Base-by-base conservation (phyloP, 2,329 filamentous ascomycete genomes). In the Ophiosphaerella narmari region DNA sequence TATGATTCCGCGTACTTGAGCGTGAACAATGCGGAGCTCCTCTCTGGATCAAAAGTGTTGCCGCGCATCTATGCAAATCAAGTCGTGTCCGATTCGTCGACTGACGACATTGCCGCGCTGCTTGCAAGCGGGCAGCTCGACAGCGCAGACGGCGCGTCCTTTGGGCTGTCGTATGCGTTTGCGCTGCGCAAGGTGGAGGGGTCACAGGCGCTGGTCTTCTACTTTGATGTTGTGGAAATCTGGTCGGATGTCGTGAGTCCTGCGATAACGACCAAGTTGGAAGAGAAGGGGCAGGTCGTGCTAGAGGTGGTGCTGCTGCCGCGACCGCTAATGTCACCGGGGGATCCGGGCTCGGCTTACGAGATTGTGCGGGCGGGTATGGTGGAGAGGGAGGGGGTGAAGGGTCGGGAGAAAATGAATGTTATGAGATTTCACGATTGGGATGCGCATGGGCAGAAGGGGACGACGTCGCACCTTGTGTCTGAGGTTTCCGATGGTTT, bases 151-250 rank as follows among this genome's bases (percentile, higher is more conserved):
- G 59, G 59, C 39, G 62, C 52, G 13, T 57, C 50, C 40, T 64
- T 71, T 21, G 68, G 65, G 26, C 55, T 70, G 8, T 70, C 66
- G 1, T 72, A 72, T 43, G 50, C 54, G 13, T 61, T 62, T 38
- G 65, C 67, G 0, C 38, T 69, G 1, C 63, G 54, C 32, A 50
- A 32, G 13, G 21, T 70, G 32, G 45, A 52, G 13, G 42, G 53
- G 13, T 54, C 55, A 3, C 37, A 50, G 29, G 65, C 66, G 3
- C 41, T 67, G 0, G 18, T 72, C 1, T 63, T 70, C 51, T 62
- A 63, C 7, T 66, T 72, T 52, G 65, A 71, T 50, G 33, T 72
- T 48, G 48, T 67, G 24, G 58, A 62, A 9, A n/a, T 66, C 0
- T 59, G 55, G 43, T 60, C 55, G 4, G 54, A 65, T 12, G 43